Conservation (phyloP, 2,329 filamentous ascomycete species). For the Pseudopyricularia cyperi region DNA sequence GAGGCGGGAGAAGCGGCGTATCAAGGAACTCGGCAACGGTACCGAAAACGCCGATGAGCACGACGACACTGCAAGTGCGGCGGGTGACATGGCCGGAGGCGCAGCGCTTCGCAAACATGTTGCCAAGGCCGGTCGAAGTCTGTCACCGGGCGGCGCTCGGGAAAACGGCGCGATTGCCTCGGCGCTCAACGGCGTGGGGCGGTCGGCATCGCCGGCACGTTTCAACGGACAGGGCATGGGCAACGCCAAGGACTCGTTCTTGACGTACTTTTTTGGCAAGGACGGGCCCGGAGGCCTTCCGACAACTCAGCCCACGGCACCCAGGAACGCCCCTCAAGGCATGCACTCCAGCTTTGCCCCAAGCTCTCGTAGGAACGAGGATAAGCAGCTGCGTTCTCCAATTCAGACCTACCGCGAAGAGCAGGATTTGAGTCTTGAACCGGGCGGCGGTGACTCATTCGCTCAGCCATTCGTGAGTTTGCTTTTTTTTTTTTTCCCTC, state of each 20-base stretch:
- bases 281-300: slow-evolving; percentile 49
- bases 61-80: slow-evolving; percentile 38
- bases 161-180: slow-evolving; percentile 53
- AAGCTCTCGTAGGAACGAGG: slow-evolving; percentile 62
- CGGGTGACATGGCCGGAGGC: slow-evolving; percentile 38
- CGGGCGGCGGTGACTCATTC: slow-evolving; percentile 22
- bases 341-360: slow-evolving; percentile 72
- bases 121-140: slow-evolving; percentile 45
- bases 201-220: slow-evolving; percentile 48
- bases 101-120: slow-evolving; percentile 41
- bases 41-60: slow-evolving; percentile 51
- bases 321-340: slow-evolving; percentile 66
- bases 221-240: slow-evolving; percentile 48
- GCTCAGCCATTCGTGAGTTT: slow-evolving; percentile 46
- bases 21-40: slow-evolving; percentile 82
- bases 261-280: slow-evolving; percentile 98
- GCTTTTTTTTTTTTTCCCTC: no score
- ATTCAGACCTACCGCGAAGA: slow-evolving; percentile 16
- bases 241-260: slow-evolving; percentile 72
- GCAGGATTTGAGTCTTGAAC: background rate
- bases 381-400: slow-evolving; percentile 40
- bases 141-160: slow-evolving; percentile 65
- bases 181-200: slow-evolving; percentile 48
- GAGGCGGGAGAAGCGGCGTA: slow-evolving; percentile 67
- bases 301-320: slow-evolving; percentile 24